Evolutionary conservation across 2,329 filamentous ascomycete species (phyloP).

Genomic region (Fusarium brachygibbosum): DNA sequence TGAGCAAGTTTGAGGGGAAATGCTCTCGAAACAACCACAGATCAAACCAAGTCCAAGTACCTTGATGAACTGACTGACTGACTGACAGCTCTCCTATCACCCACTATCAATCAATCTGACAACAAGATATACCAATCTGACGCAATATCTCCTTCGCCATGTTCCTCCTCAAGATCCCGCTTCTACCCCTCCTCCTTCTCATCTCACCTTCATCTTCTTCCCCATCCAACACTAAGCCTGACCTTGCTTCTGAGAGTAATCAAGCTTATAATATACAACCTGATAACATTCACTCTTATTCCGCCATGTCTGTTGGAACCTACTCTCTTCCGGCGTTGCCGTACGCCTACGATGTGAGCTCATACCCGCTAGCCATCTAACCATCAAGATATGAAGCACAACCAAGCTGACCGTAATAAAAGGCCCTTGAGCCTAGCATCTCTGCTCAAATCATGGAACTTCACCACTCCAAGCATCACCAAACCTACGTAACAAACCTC

Average conservation of each 20-base stretch:
- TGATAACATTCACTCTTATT: slow-evolving; percentile 4
- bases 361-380: neutral
- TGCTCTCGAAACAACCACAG: slow-evolving; percentile 32
- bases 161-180: slow-evolving; percentile 17
- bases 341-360: slow-evolving; percentile 77
- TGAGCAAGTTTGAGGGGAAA: slow-evolving; percentile 50
- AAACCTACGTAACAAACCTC: slow-evolving; percentile 82
- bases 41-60: slow-evolving; percentile 6
- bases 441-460: slow-evolving; percentile 85
- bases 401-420: neutral
- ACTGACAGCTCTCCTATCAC: neutral
- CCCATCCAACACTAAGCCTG: slow-evolving; percentile 4
- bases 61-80: slow-evolving; percentile 34
- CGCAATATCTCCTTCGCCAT: slow-evolving; percentile 34
- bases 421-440: slow-evolving; percentile 81
- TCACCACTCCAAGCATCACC: slow-evolving; percentile 84
- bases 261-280: neutral
- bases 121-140: no score
- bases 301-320: slow-evolving; percentile 56
- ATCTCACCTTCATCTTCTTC: slow-evolving; percentile 7
- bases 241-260: slow-evolving; percentile 9
- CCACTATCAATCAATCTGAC: no score
- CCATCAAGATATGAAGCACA: neutral
- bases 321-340: slow-evolving; percentile 76
- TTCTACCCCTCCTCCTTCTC: slow-evolving; percentile 43